Conservation (phyloP, 768 basidiomycete genomes). For the Coprinopsis marcescibilis region DNA sequence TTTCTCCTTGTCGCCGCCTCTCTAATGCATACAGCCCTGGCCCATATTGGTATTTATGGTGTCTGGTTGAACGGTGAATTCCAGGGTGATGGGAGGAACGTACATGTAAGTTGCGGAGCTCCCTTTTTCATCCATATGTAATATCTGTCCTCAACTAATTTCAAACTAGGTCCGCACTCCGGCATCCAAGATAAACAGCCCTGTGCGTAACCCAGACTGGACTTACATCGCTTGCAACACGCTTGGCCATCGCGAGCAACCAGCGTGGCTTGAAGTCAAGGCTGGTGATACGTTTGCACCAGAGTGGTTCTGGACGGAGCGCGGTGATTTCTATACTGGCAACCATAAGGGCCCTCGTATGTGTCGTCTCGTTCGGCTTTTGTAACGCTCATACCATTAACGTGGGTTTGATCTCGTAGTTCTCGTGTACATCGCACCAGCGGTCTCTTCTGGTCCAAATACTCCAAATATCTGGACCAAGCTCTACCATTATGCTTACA, state of each 20-base stretch:
- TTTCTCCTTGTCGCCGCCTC: neutral
- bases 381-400: neutral
- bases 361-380: neutral
- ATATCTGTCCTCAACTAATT: neutral
- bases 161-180: neutral
- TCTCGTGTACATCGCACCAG: constrained; percentile 10
- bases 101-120: neutral
- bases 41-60: constrained; percentile 9
- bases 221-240: constrained; percentile 5
- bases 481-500: constrained; percentile 10
- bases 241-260: constrained; percentile 1
- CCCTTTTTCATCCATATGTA: neutral
- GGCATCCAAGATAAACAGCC: neutral
- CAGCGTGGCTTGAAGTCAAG: constrained; percentile 7
- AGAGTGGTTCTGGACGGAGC: constrained; percentile 7
- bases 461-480: constrained; percentile 10
- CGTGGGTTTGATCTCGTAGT: neutral
- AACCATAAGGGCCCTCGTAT: neutral
- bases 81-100: constrained; percentile 10
- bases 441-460: constrained; percentile 2
- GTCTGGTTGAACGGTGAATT: constrained; percentile 12
- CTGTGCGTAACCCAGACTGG: constrained; percentile 1
- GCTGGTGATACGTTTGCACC: constrained; percentile 9
- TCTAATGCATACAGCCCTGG: neutral
- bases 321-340: neutral